A percentile compares a stretch with the other conserved stretches of the same genome.
Evolutionary conservation across 176 grass and related monocot species (phyloP).

Genomic region (Carex kokanica): DNA sequence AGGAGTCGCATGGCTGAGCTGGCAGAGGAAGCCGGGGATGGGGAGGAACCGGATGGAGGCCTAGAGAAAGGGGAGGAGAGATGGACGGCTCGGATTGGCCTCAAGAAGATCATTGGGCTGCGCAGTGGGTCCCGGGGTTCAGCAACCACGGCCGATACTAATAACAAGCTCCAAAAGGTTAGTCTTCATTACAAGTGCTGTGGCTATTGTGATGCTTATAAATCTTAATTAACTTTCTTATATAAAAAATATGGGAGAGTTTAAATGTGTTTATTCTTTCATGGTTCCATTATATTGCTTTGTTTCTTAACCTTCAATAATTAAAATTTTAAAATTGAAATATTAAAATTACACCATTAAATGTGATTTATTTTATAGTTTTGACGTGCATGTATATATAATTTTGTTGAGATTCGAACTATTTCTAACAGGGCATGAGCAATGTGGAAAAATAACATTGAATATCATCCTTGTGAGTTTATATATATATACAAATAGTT

Average conservation of each 20-base stretch:
- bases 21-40: constrained; percentile 30
- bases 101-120: constrained; percentile 46
- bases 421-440: background rate
- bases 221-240: background rate
- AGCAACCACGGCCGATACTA: constrained; percentile 3
- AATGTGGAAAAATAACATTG: constrained; percentile 6
- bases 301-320: background rate
- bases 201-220: background rate
- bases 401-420: too few relatives aligned
- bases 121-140: constrained; percentile 6
- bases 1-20: constrained; percentile 62
- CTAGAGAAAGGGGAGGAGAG: constrained; percentile 30
- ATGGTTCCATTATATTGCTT: too few relatives aligned
- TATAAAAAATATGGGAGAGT: too few relatives aligned
- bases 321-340: background rate
- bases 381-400: background rate
- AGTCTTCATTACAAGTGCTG: background rate
- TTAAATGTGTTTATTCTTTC: too few relatives aligned
- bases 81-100: constrained; percentile 17
- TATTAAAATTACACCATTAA: background rate
- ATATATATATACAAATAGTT: background rate
- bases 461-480: background rate
- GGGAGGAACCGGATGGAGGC: constrained; percentile 32
- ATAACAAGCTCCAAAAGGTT: constrained; percentile 92
- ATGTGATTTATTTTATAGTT: background rate